Evolutionary conservation across 2,329 filamentous ascomycete species (phyloP).

Genomic region (Alternaria consortialis): DNA sequence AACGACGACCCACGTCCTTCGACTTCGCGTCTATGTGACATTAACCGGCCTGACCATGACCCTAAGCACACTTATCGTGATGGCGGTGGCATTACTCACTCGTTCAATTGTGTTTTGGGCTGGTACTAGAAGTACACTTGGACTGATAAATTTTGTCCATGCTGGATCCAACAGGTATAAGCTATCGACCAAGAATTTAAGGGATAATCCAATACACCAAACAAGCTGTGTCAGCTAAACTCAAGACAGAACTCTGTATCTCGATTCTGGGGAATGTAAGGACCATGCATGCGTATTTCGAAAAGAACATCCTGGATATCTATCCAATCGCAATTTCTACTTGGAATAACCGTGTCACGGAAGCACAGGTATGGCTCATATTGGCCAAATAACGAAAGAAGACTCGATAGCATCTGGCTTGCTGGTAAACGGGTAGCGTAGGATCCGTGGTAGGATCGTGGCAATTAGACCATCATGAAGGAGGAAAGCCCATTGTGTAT

Average conservation of each 20-base stretch:
- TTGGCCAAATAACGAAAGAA: not conserved
- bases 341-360: not conserved
- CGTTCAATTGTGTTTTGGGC: not conserved
- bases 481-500: not conserved
- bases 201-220: not conserved
- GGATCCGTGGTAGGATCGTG: not conserved
- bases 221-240: not conserved
- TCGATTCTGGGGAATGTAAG: not conserved
- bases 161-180: not conserved
- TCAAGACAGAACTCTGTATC: not conserved
- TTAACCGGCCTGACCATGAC: not conserved
- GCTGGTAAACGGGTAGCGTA: not conserved
- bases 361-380: not conserved
- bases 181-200: not conserved
- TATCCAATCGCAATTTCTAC: not conserved
- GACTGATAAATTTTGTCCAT: not conserved
- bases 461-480: not conserved
- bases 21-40: not conserved
- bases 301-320: not conserved
- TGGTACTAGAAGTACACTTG: not conserved
- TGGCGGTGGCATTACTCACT: not conserved
- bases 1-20: not conserved
- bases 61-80: not conserved
- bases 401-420: not conserved
- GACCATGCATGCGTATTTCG: not conserved